phyloP scores from a whole-genome alignment of 805 yeast genomes.

The Candida verbasci region DNA sequence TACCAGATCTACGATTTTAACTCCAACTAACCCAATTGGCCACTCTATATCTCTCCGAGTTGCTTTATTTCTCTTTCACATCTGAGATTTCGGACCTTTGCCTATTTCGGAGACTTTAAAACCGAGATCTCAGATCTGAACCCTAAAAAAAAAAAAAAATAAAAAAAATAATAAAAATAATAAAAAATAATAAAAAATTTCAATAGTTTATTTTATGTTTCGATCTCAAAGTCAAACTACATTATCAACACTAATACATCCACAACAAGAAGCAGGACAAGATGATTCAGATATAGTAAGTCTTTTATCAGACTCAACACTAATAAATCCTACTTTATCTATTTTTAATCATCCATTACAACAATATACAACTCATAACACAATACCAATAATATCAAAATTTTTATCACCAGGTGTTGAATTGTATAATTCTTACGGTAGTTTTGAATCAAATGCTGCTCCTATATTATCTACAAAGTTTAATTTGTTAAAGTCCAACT shows the following conservation, averaged over 20 bases:
- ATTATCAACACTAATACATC: constrained; percentile 4
- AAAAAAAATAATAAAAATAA: no score
- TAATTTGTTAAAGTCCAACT: constrained; percentile 22
- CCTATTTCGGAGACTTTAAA: no score
- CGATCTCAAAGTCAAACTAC: constrained; percentile 6
- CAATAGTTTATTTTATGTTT: neutral
- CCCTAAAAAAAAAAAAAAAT: no score
- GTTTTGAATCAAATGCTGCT: neutral
- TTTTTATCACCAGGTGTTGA: constrained; percentile 13
- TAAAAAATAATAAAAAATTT: no score
- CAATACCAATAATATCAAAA: constrained; percentile 17
- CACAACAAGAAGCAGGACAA: neutral
- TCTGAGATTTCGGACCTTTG: no score
- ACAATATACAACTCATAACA: neutral
- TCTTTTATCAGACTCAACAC: neutral
- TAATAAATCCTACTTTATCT: constrained; percentile 1
- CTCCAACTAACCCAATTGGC: no score
- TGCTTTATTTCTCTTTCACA: no score
- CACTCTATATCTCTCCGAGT: no score
- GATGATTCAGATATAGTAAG: neutral
- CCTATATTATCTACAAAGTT: constrained; percentile 5
- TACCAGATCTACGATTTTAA: no score
- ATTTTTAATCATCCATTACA: neutral
- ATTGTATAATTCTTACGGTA: constrained; percentile 3
- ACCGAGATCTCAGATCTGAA: no score